Conservation (phyloP, 345 rosid species). For the Eucalyptus marginata region DNA sequence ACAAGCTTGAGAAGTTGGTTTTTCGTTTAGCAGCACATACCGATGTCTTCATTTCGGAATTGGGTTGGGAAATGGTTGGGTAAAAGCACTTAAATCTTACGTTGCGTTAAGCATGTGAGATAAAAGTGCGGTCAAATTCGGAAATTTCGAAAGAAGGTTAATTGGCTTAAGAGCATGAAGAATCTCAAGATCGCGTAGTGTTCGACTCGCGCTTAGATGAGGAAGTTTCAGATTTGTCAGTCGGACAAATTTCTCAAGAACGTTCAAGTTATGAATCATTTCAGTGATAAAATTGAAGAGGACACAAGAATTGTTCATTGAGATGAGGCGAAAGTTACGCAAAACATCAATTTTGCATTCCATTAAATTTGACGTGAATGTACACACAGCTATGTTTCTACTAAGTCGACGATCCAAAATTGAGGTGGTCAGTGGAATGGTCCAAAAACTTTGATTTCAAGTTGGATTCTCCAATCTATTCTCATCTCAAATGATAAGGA, state of each 20-base stretch:
- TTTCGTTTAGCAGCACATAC: no score
- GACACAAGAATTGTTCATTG: background rate
- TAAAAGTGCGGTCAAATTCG: background rate
- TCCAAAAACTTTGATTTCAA: background rate
- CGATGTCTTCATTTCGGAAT: no score
- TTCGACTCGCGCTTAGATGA: background rate
- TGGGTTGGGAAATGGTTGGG: background rate
- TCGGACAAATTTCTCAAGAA: background rate
- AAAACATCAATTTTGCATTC: background rate
- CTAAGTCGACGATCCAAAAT: background rate
- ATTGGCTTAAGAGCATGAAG: background rate
- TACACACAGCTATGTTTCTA: background rate
- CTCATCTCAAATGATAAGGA: background rate
- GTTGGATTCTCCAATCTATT: background rate
- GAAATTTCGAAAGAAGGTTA: background rate
- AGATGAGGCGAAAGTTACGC: background rate
- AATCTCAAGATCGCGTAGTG: background rate
- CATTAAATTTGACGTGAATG: background rate
- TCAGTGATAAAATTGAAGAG: background rate
- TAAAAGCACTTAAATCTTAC: background rate
- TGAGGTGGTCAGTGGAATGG: background rate
- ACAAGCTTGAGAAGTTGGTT: no score
- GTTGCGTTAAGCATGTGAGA: background rate
- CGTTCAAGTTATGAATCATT: background rate
- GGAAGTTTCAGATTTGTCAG: no score